A percentile compares a stretch with the other conserved stretches of the same genome.
Evolutionary conservation across 129 eudicot species (phyloP).

Genomic region (Arctium lappa): DNA sequence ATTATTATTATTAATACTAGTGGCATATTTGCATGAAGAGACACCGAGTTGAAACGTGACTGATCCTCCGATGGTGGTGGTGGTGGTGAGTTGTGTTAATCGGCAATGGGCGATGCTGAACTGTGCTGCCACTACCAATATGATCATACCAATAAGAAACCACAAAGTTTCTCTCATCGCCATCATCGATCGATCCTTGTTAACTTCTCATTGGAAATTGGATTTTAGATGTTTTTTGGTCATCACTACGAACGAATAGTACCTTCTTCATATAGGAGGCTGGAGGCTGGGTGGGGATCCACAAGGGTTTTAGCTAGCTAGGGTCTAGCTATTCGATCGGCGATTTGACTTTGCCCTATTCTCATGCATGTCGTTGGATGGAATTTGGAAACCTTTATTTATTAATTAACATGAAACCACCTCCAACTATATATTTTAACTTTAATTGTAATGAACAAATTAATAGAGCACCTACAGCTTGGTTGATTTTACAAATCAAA

Average conservation of each 20-base stretch:
- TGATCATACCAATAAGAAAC: slow-evolving; percentile 1
- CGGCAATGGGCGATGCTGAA: slow-evolving; percentile 5
- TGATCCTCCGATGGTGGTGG: background rate
- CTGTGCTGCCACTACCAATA: slow-evolving; percentile 10
- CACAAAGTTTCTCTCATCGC: background rate
- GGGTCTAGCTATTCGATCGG: background rate
- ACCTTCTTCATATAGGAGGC: background rate
- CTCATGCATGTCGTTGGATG: background rate
- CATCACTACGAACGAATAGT: background rate
- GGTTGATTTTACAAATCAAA: background rate
- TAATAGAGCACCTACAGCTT: background rate
- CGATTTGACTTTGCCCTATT: background rate
- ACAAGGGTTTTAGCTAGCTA: background rate
- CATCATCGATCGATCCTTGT: background rate
- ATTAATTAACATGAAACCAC: background rate
- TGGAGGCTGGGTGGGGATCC: background rate
- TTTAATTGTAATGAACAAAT: background rate
- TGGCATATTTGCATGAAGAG: background rate
- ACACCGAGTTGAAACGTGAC: background rate
- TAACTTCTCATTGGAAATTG: background rate
- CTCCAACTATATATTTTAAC: slow-evolving; percentile 1
- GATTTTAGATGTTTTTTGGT: background rate
- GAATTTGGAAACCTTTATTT: background rate
- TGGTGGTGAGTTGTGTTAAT: background rate
- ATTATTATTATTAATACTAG: background rate